Evolutionary conservation across 2,329 filamentous ascomycete genomes (phyloP).

Genomic region (Leptographium galeiforme): DNA sequence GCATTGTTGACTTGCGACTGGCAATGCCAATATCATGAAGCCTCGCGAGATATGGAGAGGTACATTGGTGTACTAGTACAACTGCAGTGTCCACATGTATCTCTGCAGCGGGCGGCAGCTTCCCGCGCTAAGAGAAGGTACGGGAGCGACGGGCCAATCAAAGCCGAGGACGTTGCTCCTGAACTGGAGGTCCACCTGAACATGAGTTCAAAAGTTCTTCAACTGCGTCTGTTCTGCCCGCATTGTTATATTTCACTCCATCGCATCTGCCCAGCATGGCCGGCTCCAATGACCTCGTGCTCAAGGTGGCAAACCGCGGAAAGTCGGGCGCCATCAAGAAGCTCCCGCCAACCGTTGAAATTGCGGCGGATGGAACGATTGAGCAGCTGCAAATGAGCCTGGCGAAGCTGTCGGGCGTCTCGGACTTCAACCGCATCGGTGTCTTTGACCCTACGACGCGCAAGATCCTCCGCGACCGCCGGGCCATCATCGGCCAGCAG

Average conservation of each 20-base stretch:
- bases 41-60: too few relatives aligned
- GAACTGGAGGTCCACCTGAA: neutral
- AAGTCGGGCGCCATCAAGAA: constrained; percentile 38
- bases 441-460: constrained; percentile 46
- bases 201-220: neutral
- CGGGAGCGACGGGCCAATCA: neutral
- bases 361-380: constrained; percentile 38
- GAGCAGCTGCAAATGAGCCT: constrained; percentile 46
- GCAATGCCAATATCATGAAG: too few relatives aligned
- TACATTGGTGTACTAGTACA: neutral
- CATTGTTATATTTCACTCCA: neutral
- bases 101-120: neutral
- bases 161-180: neutral
- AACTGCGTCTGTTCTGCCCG: neutral
- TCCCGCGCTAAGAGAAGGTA: neutral
- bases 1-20: too few relatives aligned
- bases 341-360: constrained; percentile 36
- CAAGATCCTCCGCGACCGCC: constrained; percentile 51
- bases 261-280: constrained; percentile 7
- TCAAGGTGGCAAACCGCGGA: constrained; percentile 31
- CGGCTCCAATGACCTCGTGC: constrained; percentile 14
- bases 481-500: constrained; percentile 36
- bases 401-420: constrained; percentile 35
- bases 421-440: constrained; percentile 48
- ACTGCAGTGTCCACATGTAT: neutral